Percentiles rank a stretch among this genome's conserved stretches.
These are phyloP conservation scores for Stemphylium beticola DNA, from an alignment of 2,329 filamentous ascomycete genomes.

Conservation along the genomic window DNA sequence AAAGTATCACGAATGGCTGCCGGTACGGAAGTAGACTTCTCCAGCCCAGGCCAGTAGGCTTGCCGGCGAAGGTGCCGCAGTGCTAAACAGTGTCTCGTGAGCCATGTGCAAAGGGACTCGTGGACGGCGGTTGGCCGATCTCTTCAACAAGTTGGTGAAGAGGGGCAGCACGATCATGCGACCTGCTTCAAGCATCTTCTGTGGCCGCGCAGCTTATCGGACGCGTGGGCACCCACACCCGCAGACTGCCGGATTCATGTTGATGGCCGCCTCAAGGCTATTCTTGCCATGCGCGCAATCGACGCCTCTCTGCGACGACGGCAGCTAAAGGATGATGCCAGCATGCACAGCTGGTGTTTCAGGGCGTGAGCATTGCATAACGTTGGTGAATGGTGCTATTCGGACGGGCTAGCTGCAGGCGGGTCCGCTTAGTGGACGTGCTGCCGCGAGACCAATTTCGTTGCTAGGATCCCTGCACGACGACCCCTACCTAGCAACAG, in stretches of 20 bases:
- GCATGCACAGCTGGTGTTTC: conserved; percentile 40
- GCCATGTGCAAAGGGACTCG: conserved; percentile 2
- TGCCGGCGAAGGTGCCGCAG: not conserved
- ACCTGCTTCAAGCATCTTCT: conserved; percentile 24
- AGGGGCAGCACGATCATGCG: conserved; percentile 38
- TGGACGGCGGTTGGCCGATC: conserved; percentile 25
- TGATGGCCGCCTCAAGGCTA: not conserved
- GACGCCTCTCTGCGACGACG: not conserved
- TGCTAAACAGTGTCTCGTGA: conserved; percentile 30
- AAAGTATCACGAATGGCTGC: too few relatives aligned
- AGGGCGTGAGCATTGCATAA: conserved; percentile 39
- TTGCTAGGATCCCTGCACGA: conserved; percentile 34
- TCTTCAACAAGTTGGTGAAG: conserved; percentile 22
- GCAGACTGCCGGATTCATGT: conserved; percentile 8
- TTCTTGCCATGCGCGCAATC: not conserved
- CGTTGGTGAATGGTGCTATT: conserved; percentile 37
- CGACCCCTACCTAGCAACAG: conserved; percentile 44
- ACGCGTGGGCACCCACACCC: conserved; percentile 19
- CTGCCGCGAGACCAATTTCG: conserved; percentile 45
- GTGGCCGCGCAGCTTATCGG: conserved; percentile 23
- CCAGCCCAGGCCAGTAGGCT: not conserved
- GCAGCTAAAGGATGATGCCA: conserved; percentile 15
- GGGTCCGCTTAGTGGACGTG: conserved; percentile 41
- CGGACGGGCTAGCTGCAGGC: conserved; percentile 34
- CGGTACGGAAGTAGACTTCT: too few relatives aligned